phyloP scores from a whole-genome alignment of 805 yeast species.

The Candida anglica region DNA sequence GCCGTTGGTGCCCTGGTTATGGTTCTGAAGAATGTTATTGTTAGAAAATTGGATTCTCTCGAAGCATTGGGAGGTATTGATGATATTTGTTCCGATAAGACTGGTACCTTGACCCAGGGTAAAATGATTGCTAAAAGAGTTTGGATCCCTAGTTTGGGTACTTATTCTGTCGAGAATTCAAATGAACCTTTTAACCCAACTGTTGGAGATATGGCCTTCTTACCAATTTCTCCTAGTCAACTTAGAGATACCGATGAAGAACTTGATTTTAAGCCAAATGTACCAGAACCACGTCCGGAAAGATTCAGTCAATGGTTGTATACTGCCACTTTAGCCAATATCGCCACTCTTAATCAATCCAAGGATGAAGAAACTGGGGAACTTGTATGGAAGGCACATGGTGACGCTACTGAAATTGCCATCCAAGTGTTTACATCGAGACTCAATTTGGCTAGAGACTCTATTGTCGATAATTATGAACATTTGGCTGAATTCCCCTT shows the following conservation, averaged over 20 bases:
- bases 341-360: slow-evolving; percentile 34
- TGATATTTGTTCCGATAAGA: slow-evolving; percentile 38
- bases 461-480: slow-evolving; percentile 33
- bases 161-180: slow-evolving; percentile 27
- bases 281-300: slow-evolving; percentile 16
- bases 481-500: slow-evolving; percentile 68
- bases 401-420: slow-evolving; percentile 89
- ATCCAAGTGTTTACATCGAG: slow-evolving; percentile 73
- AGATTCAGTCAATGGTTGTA: slow-evolving; percentile 20
- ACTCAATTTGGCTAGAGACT: slow-evolving; percentile 46
- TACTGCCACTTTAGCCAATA: slow-evolving; percentile 36
- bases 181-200: slow-evolving; percentile 32
- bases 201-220: slow-evolving; percentile 38
- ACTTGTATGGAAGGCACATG: slow-evolving; percentile 42
- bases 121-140: slow-evolving; percentile 34
- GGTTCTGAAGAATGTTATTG: slow-evolving; percentile 33
- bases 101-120: slow-evolving; percentile 38
- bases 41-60: slow-evolving; percentile 32
- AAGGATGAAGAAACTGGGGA: slow-evolving; percentile 26
- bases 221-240: slow-evolving; percentile 21
- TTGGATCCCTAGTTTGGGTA: slow-evolving; percentile 33
- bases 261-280: slow-evolving; percentile 32
- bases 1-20: slow-evolving; percentile 38
- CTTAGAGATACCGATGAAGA: slow-evolving; percentile 31
- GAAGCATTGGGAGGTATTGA: slow-evolving; percentile 37